A percentile compares a stretch with the other conserved stretches of the same genome.
Conservation (phyloP, 1,139 yeast genomes). For the Candida gigantensis region DNA sequence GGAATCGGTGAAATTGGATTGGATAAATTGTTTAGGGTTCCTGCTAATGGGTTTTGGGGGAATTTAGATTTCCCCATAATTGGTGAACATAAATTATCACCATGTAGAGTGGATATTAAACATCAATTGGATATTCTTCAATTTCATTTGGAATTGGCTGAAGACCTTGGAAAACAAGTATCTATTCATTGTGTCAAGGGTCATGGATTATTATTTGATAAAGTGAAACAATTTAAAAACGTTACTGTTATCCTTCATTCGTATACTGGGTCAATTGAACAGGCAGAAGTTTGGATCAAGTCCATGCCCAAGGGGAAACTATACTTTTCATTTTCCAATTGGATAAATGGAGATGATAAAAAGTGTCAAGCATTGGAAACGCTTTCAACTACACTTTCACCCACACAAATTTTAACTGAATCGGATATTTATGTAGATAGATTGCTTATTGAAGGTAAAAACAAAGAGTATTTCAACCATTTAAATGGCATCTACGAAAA, state of each 20-base stretch:
- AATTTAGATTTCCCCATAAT: constrained; percentile 20
- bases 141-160: constrained; percentile 57
- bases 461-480: constrained; percentile 14
- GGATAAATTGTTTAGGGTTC: constrained; percentile 74
- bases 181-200: constrained; percentile 87
- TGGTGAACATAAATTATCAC: constrained; percentile 30
- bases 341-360: constrained; percentile 58
- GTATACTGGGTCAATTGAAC: constrained; percentile 79
- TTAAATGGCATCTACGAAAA: constrained; percentile 15
- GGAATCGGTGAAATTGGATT: constrained; percentile 89
- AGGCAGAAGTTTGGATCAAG: constrained; percentile 55
- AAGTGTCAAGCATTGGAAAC: constrained; percentile 23
- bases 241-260: constrained; percentile 70
- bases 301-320: constrained; percentile 20
- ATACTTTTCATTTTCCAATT: constrained; percentile 61
- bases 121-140: constrained; percentile 65
- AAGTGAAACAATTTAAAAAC: constrained; percentile 25
- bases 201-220: constrained; percentile 60
- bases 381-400: constrained; percentile 25
- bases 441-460: constrained; percentile 16
- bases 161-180: constrained; percentile 46
- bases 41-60: constrained; percentile 59
- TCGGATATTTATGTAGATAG: constrained; percentile 40
- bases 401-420: constrained; percentile 34
- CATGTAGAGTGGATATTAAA: constrained; percentile 51